A percentile compares a stretch with the other conserved stretches of the same genome.
These are phyloP conservation scores for Pseudocercospora crystallina DNA, from an alignment of 2,329 filamentous ascomycete species.

Conservation along the genomic window DNA sequence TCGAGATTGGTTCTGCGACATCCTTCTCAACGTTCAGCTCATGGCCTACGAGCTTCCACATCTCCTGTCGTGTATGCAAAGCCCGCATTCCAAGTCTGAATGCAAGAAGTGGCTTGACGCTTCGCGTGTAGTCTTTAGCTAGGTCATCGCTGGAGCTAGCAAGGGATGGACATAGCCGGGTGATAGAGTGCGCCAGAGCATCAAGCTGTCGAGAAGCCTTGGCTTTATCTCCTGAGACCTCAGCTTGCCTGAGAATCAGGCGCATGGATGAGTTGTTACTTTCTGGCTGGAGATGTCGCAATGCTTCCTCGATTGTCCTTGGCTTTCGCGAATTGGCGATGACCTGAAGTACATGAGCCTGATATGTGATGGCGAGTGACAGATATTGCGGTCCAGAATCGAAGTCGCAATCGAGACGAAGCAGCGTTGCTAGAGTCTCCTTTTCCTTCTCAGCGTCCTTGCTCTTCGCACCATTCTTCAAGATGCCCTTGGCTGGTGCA, in stretches of 20 bases:
- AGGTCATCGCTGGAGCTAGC: constrained; percentile 61
- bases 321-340: constrained; percentile 62
- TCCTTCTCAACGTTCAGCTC: constrained; percentile 62
- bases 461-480: background rate
- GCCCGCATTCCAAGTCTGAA: constrained; percentile 66
- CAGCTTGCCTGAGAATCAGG: constrained; percentile 53
- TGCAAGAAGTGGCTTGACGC: constrained; percentile 56
- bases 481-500: constrained; percentile 1
- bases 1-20: constrained; percentile 63
- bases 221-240: constrained; percentile 46
- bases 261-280: constrained; percentile 59
- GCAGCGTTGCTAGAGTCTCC: constrained; percentile 57
- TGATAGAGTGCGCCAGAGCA: constrained; percentile 61
- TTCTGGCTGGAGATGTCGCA: constrained; percentile 56
- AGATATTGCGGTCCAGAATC: constrained; percentile 38
- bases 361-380: constrained; percentile 62
- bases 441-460: constrained; percentile 28
- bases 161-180: constrained; percentile 67
- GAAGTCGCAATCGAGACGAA: constrained; percentile 57
- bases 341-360: constrained; percentile 65
- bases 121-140: constrained; percentile 55
- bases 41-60: constrained; percentile 65
- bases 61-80: constrained; percentile 60
- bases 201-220: constrained; percentile 68
- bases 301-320: constrained; percentile 56